Evolutionary conservation across 108 stramenopile genomes (phyloP).

Genomic region (Cyclotella cryptica): DNA sequence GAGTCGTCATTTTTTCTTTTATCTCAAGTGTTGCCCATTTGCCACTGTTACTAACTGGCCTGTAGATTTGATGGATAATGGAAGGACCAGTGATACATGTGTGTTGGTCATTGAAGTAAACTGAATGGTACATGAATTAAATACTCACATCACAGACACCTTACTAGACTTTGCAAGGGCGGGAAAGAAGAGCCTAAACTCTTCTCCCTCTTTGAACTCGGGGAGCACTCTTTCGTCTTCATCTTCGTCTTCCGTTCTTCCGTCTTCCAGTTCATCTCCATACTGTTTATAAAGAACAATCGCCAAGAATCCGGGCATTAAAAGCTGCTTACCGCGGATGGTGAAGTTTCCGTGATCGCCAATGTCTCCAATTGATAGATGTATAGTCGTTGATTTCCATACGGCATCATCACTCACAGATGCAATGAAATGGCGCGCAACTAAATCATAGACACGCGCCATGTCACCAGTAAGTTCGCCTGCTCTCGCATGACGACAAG

Average conservation of each 20-base stretch:
- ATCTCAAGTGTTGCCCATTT: conserved; percentile 73
- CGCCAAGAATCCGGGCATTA: conserved; percentile 82
- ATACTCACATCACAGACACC: conserved; percentile 16
- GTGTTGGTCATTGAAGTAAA: background rate
- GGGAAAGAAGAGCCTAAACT: conserved; percentile 52
- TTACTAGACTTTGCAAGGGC: conserved; percentile 37
- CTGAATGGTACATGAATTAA: background rate
- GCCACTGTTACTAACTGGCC: conserved; percentile 38
- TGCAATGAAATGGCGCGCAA: conserved; percentile 90
- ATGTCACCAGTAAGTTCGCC: conserved; percentile 80
- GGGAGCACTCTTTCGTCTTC: conserved; percentile 84
- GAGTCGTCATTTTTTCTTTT: conserved; percentile 88
- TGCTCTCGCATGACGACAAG: conserved; percentile 63
- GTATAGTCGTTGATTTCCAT: conserved; percentile 81
- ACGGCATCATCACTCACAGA: conserved; percentile 88
- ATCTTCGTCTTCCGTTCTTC: conserved; percentile 54
- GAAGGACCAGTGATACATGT: background rate
- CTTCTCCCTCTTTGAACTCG: conserved; percentile 77
- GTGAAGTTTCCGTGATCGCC: conserved; percentile 78
- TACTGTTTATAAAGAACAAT: conserved; percentile 83
- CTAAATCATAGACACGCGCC: conserved; percentile 89
- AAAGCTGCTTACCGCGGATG: conserved; percentile 77
- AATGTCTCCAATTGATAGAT: conserved; percentile 71
- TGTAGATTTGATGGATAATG: background rate
- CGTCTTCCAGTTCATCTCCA: conserved; percentile 71